Evolutionary conservation across 1,284 basidiomycete genomes (phyloP).

Genomic region (Kwoniella shivajii): DNA sequence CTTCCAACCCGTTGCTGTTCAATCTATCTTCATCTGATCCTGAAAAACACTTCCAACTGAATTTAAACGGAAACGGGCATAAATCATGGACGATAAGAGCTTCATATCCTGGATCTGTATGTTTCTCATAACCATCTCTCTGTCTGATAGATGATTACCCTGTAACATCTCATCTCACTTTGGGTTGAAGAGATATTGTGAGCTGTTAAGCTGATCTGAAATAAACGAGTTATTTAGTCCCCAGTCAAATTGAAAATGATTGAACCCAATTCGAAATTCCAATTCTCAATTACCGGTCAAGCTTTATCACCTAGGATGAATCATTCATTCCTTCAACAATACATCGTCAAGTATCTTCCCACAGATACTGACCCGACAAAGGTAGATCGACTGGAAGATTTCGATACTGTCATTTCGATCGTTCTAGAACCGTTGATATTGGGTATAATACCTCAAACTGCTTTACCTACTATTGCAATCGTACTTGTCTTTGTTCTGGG

Average conservation of each 20-base stretch:
- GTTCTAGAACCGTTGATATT: constrained; percentile 42
- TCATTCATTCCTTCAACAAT: constrained; percentile 1
- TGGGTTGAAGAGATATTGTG: no score
- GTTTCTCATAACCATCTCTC: constrained; percentile 8
- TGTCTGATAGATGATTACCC: no score
- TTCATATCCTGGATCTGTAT: constrained; percentile 45
- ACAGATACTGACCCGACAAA: neutral
- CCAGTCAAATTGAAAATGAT: constrained; percentile 25
- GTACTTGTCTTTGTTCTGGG: constrained; percentile 22
- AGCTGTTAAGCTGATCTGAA: neutral
- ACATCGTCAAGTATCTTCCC: neutral
- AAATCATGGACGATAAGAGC: constrained; percentile 39
- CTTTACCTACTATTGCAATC: constrained; percentile 24
- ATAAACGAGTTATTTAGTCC: constrained; percentile 11
- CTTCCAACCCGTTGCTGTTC: constrained; percentile 12
- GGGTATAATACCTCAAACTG: constrained; percentile 38
- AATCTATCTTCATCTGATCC: constrained; percentile 15
- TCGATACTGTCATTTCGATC: constrained; percentile 21
- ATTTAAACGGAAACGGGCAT: constrained; percentile 4
- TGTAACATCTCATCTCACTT: no score
- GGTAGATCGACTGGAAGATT: neutral
- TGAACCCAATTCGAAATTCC: neutral
- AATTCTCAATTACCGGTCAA: constrained; percentile 3
- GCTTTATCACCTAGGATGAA: constrained; percentile 30
- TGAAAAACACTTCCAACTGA: constrained; percentile 22